phyloP scores from a whole-genome alignment of 108 stramenopile species.

The Stephanodiscus minutulus region DNA sequence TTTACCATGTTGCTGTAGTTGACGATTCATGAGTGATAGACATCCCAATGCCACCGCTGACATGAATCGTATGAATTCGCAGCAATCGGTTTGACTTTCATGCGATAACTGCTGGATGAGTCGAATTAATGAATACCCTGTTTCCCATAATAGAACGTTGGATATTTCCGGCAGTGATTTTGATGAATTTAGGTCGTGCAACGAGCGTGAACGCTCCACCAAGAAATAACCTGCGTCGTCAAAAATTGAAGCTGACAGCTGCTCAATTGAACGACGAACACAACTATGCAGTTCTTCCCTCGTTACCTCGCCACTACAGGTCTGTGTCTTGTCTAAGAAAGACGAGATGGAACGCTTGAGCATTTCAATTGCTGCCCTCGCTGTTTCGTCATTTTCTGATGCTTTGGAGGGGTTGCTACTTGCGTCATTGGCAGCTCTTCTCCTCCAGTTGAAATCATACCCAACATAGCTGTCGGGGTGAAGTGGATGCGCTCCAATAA shows the following conservation, averaged over 20 bases:
- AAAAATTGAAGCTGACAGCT: constrained; percentile 8
- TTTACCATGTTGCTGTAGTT: neutral
- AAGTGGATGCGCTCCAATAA: no score
- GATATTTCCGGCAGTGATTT: constrained; percentile 11
- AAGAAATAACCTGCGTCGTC: neutral
- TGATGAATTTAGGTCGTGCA: neutral
- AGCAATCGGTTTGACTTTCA: constrained; percentile 7
- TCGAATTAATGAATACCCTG: constrained; percentile 19
- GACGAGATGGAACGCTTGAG: neutral
- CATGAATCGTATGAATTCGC: constrained; percentile 16
- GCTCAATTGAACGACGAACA: neutral
- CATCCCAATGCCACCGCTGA: constrained; percentile 22
- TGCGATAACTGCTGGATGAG: constrained; percentile 11
- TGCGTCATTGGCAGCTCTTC: constrained; percentile 10
- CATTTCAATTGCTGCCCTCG: neutral
- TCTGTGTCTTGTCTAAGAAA: neutral
- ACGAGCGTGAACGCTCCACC: neutral
- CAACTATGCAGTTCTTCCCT: neutral
- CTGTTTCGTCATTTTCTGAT: neutral
- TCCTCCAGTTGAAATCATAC: constrained; percentile 1
- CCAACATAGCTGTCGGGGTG: neutral
- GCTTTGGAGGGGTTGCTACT: neutral
- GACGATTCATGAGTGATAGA: constrained; percentile 10
- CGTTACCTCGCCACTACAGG: neutral
- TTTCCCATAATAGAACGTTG: constrained; percentile 30